phyloP scores from a whole-genome alignment of 1,284 basidiomycete species.

The Mycosarcoma maydis region DNA sequence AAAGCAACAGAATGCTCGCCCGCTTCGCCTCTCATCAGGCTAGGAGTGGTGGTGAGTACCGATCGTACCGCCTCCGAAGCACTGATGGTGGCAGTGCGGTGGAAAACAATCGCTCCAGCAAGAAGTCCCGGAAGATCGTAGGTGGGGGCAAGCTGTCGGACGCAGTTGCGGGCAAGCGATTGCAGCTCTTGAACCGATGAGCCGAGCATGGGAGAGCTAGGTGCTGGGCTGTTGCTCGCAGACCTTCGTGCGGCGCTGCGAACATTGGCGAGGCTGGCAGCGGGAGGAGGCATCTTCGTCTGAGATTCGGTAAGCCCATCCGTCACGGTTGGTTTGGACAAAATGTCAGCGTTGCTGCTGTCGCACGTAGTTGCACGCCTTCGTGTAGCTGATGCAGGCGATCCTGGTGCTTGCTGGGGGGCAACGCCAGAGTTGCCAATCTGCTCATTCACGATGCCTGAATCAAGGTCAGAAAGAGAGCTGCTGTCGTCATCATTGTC shows the following conservation, averaged over 20 bases:
- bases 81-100: conserved; percentile 65
- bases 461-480: conserved; percentile 37
- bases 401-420: conserved; percentile 5
- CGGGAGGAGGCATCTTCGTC: conserved; percentile 46
- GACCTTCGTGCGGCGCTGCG: conserved; percentile 32
- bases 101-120: conserved; percentile 64
- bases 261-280: conserved; percentile 15
- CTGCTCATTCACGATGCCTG: conserved; percentile 29
- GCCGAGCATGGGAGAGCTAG: conserved; percentile 28
- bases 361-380: conserved; percentile 9
- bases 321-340: conserved; percentile 8
- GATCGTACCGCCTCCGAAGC: conserved; percentile 61
- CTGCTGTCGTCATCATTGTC: conserved; percentile 27
- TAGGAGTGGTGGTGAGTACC: conserved; percentile 58
- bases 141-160: conserved; percentile 53
- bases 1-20: conserved; percentile 52
- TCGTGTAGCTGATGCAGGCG: conserved; percentile 7
- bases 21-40: conserved; percentile 60
- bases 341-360: conserved; percentile 16
- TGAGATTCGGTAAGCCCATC: conserved; percentile 42
- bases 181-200: conserved; percentile 41
- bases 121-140: conserved; percentile 65
- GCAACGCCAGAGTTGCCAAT: conserved; percentile 23
- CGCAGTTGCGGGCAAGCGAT: conserved; percentile 40
- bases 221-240: conserved; percentile 45